A percentile compares a stretch with the other conserved stretches of the same genome.
Evolutionary conservation across 495 filamentous ascomycete species (phyloP).

Genomic region (Gamarada debralockiae): DNA sequence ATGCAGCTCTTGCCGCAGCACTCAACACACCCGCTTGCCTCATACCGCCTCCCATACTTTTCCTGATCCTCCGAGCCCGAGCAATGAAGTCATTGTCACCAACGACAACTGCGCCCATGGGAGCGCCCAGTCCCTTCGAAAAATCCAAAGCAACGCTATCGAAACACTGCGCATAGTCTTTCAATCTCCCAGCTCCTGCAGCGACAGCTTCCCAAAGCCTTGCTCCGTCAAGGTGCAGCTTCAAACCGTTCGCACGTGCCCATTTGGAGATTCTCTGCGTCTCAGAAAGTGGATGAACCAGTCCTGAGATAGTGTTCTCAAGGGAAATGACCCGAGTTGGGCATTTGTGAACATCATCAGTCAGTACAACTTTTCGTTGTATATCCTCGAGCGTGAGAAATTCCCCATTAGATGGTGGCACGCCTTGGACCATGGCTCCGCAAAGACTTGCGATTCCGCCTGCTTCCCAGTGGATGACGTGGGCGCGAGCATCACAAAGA

Average conservation of each 20-base stretch:
- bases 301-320: slow-evolving; percentile 79
- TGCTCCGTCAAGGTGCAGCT: slow-evolving; percentile 80
- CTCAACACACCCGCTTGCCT: slow-evolving; percentile 63
- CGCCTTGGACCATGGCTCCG: slow-evolving; percentile 52
- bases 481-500: slow-evolving; percentile 59
- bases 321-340: slow-evolving; percentile 74
- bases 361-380: slow-evolving; percentile 44
- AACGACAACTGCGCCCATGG: slow-evolving; percentile 74
- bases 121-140: slow-evolving; percentile 83
- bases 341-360: slow-evolving; percentile 54
- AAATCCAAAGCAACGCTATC: slow-evolving; percentile 86
- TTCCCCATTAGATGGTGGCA: slow-evolving; percentile 58
- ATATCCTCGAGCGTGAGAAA: slow-evolving; percentile 76
- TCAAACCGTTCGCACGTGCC: slow-evolving; percentile 59
- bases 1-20: slow-evolving; percentile 49
- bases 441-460: slow-evolving; percentile 59
- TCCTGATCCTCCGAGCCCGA: slow-evolving; percentile 71
- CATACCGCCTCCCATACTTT: slow-evolving; percentile 77
- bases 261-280: slow-evolving; percentile 60
- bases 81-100: slow-evolving; percentile 60
- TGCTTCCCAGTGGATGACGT: slow-evolving; percentile 66
- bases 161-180: slow-evolving; percentile 63
- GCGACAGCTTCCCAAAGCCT: slow-evolving; percentile 73
- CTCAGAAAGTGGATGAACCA: slow-evolving; percentile 69
- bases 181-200: slow-evolving; percentile 52